Conservation (phyloP, 352 stramenopile genomes). For the Phytopythium delawarense region DNA sequence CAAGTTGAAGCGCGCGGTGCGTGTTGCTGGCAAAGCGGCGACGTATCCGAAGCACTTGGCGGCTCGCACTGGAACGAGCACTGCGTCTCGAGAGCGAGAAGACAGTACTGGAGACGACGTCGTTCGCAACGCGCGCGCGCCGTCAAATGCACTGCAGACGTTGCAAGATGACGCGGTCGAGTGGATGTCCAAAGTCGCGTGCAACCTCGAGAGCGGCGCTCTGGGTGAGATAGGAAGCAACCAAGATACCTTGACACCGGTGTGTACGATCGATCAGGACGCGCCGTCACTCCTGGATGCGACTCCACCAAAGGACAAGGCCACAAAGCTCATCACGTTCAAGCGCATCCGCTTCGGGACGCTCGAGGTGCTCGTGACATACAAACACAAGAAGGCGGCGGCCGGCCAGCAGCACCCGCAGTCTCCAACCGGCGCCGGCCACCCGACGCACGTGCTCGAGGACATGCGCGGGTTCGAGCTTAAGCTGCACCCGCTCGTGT, state of each 20-base stretch:
- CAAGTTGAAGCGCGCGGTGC: slow-evolving; percentile 52
- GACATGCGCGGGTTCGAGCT: slow-evolving; percentile 84
- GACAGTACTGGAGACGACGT: not conserved
- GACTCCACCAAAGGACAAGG: slow-evolving; percentile 38
- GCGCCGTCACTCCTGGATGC: slow-evolving; percentile 16
- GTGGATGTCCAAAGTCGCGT: slow-evolving; percentile 28
- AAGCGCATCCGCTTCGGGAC: slow-evolving; percentile 77
- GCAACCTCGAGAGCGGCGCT: not conserved
- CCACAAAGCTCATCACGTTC: slow-evolving; percentile 64
- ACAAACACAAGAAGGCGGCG: slow-evolving; percentile 70
- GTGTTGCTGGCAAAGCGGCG: slow-evolving; percentile 59
- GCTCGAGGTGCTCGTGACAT: slow-evolving; percentile 73
- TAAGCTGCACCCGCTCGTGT: slow-evolving; percentile 83
- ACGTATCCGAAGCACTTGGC: slow-evolving; percentile 38
- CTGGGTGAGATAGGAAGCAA: not conserved
- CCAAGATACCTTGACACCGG: not conserved
- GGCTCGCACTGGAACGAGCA: slow-evolving; percentile 10
- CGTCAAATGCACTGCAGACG: slow-evolving; percentile 17
- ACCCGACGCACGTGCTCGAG: slow-evolving; percentile 44
- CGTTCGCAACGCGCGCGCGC: slow-evolving; percentile 1
- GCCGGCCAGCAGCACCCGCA: slow-evolving; percentile 9
- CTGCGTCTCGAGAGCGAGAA: not conserved
- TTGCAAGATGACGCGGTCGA: slow-evolving; percentile 40
- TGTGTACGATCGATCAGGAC: not conserved
- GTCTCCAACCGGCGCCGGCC: slow-evolving; percentile 12